phyloP scores from a whole-genome alignment of 805 yeast species.

The Torulaspora gathmanii region DNA sequence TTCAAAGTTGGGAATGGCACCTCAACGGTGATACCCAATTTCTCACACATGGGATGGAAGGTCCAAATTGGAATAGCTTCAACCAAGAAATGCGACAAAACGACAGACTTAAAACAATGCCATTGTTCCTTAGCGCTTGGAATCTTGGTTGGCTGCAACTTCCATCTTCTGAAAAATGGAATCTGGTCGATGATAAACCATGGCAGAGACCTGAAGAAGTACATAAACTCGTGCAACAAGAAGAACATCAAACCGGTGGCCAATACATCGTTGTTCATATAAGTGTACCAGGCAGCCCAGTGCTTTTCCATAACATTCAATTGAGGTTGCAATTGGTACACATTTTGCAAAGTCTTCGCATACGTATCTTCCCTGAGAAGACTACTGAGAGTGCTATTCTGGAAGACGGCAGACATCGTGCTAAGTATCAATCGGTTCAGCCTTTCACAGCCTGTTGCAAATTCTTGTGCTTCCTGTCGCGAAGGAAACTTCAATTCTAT shows the following conservation, averaged over 20 bases:
- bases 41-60: conserved; percentile 81
- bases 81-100: conserved; percentile 76
- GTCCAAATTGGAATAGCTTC: conserved; percentile 94
- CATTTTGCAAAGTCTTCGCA: conserved; percentile 21
- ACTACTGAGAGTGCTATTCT: conserved; percentile 22
- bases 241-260: conserved; percentile 86
- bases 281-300: conserved; percentile 84
- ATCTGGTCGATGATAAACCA: conserved; percentile 80
- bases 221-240: conserved; percentile 72
- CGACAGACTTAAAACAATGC: conserved; percentile 79
- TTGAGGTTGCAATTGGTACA: conserved; percentile 37
- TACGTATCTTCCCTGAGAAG: conserved; percentile 13
- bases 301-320: conserved; percentile 53
- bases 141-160: conserved; percentile 75
- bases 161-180: conserved; percentile 74
- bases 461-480: too few relatives aligned
- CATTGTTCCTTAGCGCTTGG: conserved; percentile 78
- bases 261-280: conserved; percentile 72
- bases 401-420: conserved; percentile 27
- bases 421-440: background rate
- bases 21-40: conserved; percentile 62
- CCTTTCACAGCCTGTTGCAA: too few relatives aligned
- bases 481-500: too few relatives aligned
- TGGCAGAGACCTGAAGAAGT: conserved; percentile 85
- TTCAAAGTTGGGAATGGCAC: conserved; percentile 75